Evolutionary conservation across 257 asterid genomes (phyloP).

Genomic region (Solanum piurae): DNA sequence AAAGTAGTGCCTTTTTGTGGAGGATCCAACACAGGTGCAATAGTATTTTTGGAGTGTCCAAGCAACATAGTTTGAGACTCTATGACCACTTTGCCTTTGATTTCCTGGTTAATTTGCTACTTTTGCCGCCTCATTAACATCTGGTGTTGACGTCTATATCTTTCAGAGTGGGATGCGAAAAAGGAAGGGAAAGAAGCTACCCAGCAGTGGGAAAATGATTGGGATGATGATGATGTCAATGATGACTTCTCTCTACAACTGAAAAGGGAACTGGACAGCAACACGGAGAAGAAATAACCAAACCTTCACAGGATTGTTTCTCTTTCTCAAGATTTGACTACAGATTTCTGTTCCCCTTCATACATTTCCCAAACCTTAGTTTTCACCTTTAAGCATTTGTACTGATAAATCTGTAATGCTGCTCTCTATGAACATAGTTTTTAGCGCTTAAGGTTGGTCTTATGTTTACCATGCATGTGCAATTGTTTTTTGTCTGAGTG

Average conservation of each 20-base stretch:
- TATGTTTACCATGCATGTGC: background rate
- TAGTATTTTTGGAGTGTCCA: background rate
- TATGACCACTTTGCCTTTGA: background rate
- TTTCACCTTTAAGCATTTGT: background rate
- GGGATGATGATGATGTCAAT: constrained; percentile 24
- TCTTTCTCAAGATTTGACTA: background rate
- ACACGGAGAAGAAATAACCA: background rate
- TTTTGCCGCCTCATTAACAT: background rate
- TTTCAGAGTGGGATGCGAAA: constrained; percentile 2
- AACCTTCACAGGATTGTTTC: background rate
- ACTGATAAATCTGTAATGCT: background rate
- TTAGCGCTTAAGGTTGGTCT: background rate
- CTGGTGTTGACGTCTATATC: background rate
- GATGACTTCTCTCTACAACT: constrained; percentile 20
- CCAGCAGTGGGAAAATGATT: constrained; percentile 23
- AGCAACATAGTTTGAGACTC: background rate
- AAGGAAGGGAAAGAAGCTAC: constrained; percentile 3
- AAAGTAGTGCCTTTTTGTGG: background rate
- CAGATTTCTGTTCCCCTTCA: background rate
- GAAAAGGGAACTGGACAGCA: constrained; percentile 11
- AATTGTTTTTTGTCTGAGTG: background rate
- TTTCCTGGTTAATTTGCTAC: background rate
- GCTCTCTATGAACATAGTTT: background rate
- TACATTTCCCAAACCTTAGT: background rate
- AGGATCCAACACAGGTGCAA: background rate